A percentile compares a stretch with the other conserved stretches of the same genome.
Conservation (phyloP, 352 stramenopile genomes). For the Pythium brassicae region DNA sequence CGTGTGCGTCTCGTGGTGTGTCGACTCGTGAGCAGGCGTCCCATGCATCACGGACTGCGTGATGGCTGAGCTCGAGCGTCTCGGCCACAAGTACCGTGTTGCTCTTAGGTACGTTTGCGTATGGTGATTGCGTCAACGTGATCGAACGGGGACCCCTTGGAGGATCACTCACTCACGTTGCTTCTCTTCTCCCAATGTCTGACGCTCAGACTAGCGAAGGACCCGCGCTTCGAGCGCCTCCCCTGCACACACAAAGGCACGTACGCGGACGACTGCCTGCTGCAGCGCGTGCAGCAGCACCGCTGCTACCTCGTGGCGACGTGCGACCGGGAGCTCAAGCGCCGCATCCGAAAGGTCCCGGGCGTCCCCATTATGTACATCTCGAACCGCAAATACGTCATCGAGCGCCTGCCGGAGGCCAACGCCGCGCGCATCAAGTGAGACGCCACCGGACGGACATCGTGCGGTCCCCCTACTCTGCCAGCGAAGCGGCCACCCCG, state of each 20-base stretch:
- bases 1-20: too few relatives aligned
- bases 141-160: too few relatives aligned
- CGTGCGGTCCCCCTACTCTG: too few relatives aligned
- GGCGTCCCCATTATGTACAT: slow-evolving; percentile 99
- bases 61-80: slow-evolving; percentile 99
- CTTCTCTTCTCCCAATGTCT: neutral
- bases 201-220: slow-evolving; percentile 89
- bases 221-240: slow-evolving; percentile 98
- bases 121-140: neutral
- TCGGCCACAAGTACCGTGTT: slow-evolving; percentile 97
- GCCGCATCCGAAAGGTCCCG: slow-evolving; percentile 98
- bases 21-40: slow-evolving; percentile 38
- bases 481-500: too few relatives aligned
- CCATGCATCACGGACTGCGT: slow-evolving; percentile 99
- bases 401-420: slow-evolving; percentile 98
- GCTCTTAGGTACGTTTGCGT: slow-evolving; percentile 40
- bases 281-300: slow-evolving; percentile 90
- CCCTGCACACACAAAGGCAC: slow-evolving; percentile 98
- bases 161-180: neutral
- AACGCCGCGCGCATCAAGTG: slow-evolving; percentile 89
- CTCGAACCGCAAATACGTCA: slow-evolving; percentile 98
- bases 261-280: slow-evolving; percentile 99
- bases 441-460: too few relatives aligned
- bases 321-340: slow-evolving; percentile 99
- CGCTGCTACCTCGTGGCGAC: slow-evolving; percentile 99